Percentiles rank a stretch among this genome's conserved stretches.
Conservation (phyloP, 78 protist species). For the Trichosphaerium sp. region DNA sequence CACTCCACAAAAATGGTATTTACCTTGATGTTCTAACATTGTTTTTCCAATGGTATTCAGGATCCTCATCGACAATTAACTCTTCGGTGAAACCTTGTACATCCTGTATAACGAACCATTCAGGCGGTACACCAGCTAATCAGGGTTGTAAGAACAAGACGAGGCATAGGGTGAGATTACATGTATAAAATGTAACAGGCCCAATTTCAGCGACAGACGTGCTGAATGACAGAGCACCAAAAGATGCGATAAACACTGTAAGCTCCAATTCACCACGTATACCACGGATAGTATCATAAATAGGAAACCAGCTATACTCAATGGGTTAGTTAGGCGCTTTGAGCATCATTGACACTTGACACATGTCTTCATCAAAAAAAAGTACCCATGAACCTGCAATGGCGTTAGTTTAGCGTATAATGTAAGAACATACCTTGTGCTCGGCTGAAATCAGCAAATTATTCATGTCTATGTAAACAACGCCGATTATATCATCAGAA, state of each 20-base stretch:
- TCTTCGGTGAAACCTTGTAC: conserved; percentile 60
- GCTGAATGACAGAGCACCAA: no score
- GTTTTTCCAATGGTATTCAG: conserved; percentile 80
- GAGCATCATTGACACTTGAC: no score
- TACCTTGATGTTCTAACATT: conserved; percentile 47
- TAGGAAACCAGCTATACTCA: conserved; percentile 92
- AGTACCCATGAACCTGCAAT: conserved; percentile 34
- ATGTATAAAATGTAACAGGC: no score
- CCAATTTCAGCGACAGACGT: no score
- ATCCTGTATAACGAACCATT: no score
- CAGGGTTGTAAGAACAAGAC: no score
- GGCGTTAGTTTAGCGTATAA: no score
- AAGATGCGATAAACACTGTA: conserved; percentile 3
- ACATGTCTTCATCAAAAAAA: no score
- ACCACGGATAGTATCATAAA: conserved; percentile 75
- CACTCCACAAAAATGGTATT: not conserved
- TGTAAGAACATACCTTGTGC: no score
- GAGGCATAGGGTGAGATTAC: no score
- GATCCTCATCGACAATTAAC: conserved; percentile 77
- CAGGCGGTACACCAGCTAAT: not conserved
- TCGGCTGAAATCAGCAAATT: not conserved
- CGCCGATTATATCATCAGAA: conserved; percentile 79
- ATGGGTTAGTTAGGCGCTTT: no score
- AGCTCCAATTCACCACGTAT: not conserved
- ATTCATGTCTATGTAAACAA: conserved; percentile 55